phyloP scores from a whole-genome alignment of 768 basidiomycete genomes.

The Macrocybe gigantea region DNA sequence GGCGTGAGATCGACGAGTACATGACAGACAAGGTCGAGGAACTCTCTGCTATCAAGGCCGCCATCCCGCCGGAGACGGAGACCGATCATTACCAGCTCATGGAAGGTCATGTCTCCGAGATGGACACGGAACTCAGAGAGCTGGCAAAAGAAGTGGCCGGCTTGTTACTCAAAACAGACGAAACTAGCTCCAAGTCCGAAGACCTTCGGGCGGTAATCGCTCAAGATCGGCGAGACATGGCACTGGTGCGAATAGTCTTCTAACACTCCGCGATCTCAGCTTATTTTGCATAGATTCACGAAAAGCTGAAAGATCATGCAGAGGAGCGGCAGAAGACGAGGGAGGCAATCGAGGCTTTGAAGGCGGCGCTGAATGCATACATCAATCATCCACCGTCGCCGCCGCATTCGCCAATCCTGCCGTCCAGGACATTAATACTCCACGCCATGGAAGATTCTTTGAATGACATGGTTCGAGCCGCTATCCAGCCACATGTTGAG shows the following conservation, averaged over 20 bases:
- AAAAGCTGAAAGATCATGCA: conserved; percentile 11
- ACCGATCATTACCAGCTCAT: too few species aligned
- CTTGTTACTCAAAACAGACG: not conserved
- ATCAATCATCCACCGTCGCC: conserved; percentile 12
- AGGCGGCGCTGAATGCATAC: conserved; percentile 16
- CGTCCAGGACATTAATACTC: conserved; percentile 17
- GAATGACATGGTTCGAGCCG: conserved; percentile 14
- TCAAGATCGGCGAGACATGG: too few species aligned
- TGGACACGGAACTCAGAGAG: too few species aligned
- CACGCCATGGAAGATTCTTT: conserved; percentile 19
- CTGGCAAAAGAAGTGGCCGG: not conserved
- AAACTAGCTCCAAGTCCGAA: too few species aligned
- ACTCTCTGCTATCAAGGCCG: conserved; percentile 1
- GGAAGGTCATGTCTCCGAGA: too few species aligned
- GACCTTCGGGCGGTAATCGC: too few species aligned
- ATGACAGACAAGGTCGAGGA: conserved; percentile 15
- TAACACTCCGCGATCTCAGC: not conserved
- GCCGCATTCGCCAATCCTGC: conserved; percentile 9
- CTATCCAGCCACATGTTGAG: conserved; percentile 17
- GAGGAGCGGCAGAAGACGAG: conserved; percentile 10
- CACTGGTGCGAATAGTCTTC: too few species aligned
- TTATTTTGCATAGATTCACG: conserved; percentile 12
- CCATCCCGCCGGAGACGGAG: not conserved
- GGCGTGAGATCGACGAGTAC: conserved; percentile 13
- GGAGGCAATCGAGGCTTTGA: conserved; percentile 17